Base-by-base conservation (phyloP, 1,284 basidiomycete species). In the Cystobasidium sp. region DNA sequence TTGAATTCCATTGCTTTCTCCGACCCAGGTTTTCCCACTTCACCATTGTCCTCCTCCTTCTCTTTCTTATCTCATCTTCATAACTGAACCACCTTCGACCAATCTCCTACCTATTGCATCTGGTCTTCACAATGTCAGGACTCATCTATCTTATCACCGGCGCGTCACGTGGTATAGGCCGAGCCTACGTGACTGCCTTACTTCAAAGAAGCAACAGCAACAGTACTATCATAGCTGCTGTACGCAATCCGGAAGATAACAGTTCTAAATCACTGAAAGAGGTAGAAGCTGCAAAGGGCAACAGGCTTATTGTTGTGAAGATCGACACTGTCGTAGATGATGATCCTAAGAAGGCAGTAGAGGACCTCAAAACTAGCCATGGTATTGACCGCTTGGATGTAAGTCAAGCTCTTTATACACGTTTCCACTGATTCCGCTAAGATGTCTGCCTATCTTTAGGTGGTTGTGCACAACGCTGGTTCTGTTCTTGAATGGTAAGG, bases 61-160 rank as follows among this genome's bases (percentile, higher is more conserved):
- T 56, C 22, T 31, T 56, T 22, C 0, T 20, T 20, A 16, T 22
- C 52, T 53, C 24, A 7, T n/a, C 20, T 20, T 20, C 52, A 53
- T 12, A 20, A 20, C 8, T 20, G 6, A 12, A 10, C 9, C 3
- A 9, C 52, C 20, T 20, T 20, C 20, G 9, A 53, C 3, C 5
- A 16, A 1, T 22, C 18, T 20, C 18, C 20, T 53, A n/a, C 3
- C 20, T 2, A 20, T 10, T 18, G 9, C 24, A 10, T n/a, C 18
- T 9, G 18, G 24, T 22, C 52, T 53, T 20, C 14, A 53, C 24
- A 8, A 56, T 56, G 53, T 37, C 59, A 18, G 22, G 41, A 9
- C 59, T 61, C 6, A n/a, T 44, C 41, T 61, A 61, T 22, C 59
- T 61, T n/a, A 37, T 61, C 39, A 61, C 59, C 24, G 59, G 59